phyloP scores from a whole-genome alignment of 2,329 filamentous ascomycete species.

The Pestalotiopsis fici region DNA sequence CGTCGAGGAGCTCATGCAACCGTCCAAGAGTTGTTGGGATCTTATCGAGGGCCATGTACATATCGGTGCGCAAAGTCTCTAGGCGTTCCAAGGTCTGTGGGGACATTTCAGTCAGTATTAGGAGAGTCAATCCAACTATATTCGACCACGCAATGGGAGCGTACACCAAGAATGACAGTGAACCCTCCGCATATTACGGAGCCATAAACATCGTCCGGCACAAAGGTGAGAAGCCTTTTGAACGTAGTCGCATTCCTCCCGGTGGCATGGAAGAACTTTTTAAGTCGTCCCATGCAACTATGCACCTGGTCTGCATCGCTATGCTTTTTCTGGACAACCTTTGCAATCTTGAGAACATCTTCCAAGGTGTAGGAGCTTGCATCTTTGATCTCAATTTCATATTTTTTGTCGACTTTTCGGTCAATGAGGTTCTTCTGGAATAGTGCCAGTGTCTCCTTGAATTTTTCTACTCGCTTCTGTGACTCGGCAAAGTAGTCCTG shows the following conservation, averaged over 20 bases:
- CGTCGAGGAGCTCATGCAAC: conserved; percentile 11
- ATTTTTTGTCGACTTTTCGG: conserved; percentile 15
- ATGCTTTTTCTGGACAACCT: conserved; percentile 14
- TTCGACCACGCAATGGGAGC: background rate
- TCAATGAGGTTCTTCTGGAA: conserved; percentile 16
- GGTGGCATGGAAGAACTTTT: conserved; percentile 13
- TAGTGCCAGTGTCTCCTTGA: conserved; percentile 12
- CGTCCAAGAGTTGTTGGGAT: conserved; percentile 12
- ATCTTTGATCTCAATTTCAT: conserved; percentile 14
- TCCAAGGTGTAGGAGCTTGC: conserved; percentile 14
- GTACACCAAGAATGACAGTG: conserved; percentile 15
- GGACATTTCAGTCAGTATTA: background rate
- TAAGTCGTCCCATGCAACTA: conserved; percentile 14
- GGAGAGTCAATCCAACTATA: background rate
- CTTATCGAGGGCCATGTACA: conserved; percentile 13
- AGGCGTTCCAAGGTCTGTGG: background rate
- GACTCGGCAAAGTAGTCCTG: conserved; percentile 15
- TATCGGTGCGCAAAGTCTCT: conserved; percentile 12
- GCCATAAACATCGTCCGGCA: conserved; percentile 16
- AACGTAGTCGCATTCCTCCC: conserved; percentile 11
- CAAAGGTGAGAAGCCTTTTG: conserved; percentile 16
- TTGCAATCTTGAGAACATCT: conserved; percentile 16
- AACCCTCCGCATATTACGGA: conserved; percentile 18
- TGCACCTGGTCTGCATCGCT: conserved; percentile 9
- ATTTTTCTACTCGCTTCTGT: conserved; percentile 11